These are phyloP conservation scores for Tremella fuciformis DNA, from an alignment of 768 basidiomycete genomes.

Conservation along the genomic window DNA sequence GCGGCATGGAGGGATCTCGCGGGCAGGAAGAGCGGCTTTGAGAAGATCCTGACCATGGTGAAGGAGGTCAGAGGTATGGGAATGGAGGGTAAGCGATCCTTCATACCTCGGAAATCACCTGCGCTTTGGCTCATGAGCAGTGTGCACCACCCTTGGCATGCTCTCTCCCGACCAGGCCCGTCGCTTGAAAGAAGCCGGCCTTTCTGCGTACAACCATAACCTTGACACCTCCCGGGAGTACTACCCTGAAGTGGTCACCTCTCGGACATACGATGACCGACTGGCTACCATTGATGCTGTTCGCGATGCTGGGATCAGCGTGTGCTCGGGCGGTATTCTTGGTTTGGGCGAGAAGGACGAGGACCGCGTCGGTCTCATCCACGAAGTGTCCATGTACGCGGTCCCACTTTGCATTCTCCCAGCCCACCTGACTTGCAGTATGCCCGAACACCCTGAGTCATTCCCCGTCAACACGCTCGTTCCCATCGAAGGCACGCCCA, in stretches of 20 bases:
- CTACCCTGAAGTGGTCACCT: constrained; percentile 94
- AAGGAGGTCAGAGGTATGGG: constrained; percentile 73
- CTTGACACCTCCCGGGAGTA: constrained; percentile 96
- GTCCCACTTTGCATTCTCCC: not conserved
- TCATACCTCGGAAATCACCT: not conserved
- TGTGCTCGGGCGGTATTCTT: constrained; percentile 93
- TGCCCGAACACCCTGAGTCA: constrained; percentile 82
- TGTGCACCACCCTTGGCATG: constrained; percentile 98
- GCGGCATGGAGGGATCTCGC: constrained; percentile 95
- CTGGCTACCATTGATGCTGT: constrained; percentile 85
- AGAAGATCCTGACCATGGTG: constrained; percentile 90
- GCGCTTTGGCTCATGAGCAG: constrained; percentile 47
- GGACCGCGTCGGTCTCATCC: constrained; percentile 89
- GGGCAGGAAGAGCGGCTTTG: constrained; percentile 88
- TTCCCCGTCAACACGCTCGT: constrained; percentile 98
- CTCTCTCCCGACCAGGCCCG: constrained; percentile 86
- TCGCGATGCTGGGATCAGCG: constrained; percentile 90
- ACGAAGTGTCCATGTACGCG: constrained; percentile 84
- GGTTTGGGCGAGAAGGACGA: constrained; percentile 87
- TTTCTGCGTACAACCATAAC: constrained; percentile 98
- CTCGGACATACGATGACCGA: constrained; percentile 89
- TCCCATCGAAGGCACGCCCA: constrained; percentile 88
- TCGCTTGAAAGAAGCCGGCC: constrained; percentile 87
- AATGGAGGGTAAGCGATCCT: constrained; percentile 65
- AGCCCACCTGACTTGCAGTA: constrained; percentile 55